Percentiles rank a stretch among this genome's conserved stretches.
These are phyloP conservation scores for Lentinus polychrous DNA, from an alignment of 1,284 basidiomycete genomes.

Conservation along the genomic window DNA sequence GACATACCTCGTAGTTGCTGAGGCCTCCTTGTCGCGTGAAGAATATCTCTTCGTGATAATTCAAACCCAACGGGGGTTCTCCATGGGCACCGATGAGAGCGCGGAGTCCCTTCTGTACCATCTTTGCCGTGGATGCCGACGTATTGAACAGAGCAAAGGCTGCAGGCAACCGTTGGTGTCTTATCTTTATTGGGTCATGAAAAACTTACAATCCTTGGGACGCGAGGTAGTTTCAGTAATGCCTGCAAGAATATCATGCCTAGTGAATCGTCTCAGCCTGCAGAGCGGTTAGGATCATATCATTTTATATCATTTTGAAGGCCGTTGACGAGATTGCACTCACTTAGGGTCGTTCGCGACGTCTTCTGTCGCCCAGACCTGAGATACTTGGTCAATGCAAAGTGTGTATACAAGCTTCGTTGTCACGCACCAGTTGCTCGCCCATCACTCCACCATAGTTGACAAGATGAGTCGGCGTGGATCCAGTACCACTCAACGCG, in stretches of 20 bases:
- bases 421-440: slow-evolving; percentile 38
- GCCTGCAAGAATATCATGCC: slow-evolving; percentile 57
- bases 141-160: slow-evolving; percentile 64
- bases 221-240: slow-evolving; percentile 55
- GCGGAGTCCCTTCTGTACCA: slow-evolving; percentile 54
- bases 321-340: too few species aligned
- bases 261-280: slow-evolving; percentile 54
- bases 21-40: slow-evolving; percentile 54
- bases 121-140: slow-evolving; percentile 56
- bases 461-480: slow-evolving; percentile 67
- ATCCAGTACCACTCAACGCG: slow-evolving; percentile 59
- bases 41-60: slow-evolving; percentile 68
- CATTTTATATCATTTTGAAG: too few species aligned
- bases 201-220: slow-evolving; percentile 45
- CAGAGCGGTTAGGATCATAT: background rate
- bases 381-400: background rate
- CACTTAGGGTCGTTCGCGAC: slow-evolving; percentile 63
- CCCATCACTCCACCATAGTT: slow-evolving; percentile 65
- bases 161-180: slow-evolving; percentile 19
- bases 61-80: slow-evolving; percentile 66
- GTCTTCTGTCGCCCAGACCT: slow-evolving; percentile 57
- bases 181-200: background rate
- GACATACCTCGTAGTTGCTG: slow-evolving; percentile 39
- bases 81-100: slow-evolving; percentile 70
- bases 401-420: background rate